A percentile compares a stretch with the other conserved stretches of the same genome.
Conservation (phyloP, 495 filamentous ascomycete species). For the Umbilicaria muhlenbergii region DNA sequence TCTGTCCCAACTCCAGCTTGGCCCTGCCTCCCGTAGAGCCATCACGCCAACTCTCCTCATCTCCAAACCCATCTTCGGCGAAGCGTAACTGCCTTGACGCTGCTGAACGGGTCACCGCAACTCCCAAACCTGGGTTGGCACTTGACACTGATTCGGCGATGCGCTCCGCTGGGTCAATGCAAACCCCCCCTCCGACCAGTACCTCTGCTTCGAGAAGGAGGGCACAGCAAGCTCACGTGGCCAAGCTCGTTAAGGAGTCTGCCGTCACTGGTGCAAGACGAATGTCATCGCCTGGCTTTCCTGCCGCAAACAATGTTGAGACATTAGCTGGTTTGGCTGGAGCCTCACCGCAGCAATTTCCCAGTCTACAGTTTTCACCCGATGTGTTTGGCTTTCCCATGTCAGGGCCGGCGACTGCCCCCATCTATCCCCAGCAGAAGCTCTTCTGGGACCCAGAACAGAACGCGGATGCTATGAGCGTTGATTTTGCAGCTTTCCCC, state of each 20-base stretch:
- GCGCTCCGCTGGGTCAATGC: constrained; percentile 40
- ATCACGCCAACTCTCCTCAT: constrained; percentile 38
- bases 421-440: constrained; percentile 47
- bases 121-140: constrained; percentile 24
- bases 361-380: constrained; percentile 42
- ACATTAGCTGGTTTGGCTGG: constrained; percentile 30
- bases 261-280: constrained; percentile 4
- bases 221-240: constrained; percentile 17
- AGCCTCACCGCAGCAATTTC: constrained; percentile 30
- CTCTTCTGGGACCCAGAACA: constrained; percentile 60
- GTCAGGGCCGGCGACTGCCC: constrained; percentile 53
- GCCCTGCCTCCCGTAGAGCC: constrained; percentile 41
- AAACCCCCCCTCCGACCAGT: constrained; percentile 51
- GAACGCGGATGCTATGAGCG: constrained; percentile 35
- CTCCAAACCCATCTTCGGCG: constrained; percentile 32
- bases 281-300: constrained; percentile 11
- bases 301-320: constrained; percentile 18
- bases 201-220: constrained; percentile 27
- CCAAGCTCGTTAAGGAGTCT: constrained; percentile 18
- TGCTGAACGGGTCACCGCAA: constrained; percentile 10
- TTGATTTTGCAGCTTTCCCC: constrained; percentile 28
- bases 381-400: constrained; percentile 56
- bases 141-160: constrained; percentile 18
- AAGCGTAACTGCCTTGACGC: constrained; percentile 15
- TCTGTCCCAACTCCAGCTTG: constrained; percentile 34